Evolutionary conservation across 345 rosid genomes (phyloP).

Genomic region (Arabidopsis arenosa): DNA sequence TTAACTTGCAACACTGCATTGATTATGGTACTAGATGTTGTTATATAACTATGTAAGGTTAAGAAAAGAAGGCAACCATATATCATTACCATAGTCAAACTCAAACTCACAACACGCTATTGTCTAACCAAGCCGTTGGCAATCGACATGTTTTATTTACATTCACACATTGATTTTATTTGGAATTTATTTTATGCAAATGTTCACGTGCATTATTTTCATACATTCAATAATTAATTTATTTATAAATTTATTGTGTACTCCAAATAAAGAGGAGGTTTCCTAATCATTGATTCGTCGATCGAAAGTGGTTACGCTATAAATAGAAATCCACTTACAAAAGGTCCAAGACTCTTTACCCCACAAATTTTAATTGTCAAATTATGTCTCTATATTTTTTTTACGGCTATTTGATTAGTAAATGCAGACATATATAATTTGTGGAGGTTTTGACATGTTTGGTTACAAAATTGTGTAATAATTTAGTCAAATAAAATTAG

Average conservation of each 20-base stretch:
- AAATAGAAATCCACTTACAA: not conserved
- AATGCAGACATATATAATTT: not conserved
- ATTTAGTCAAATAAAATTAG: too few relatives aligned
- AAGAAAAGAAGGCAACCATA: constrained; percentile 28
- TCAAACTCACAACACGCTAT: constrained; percentile 36
- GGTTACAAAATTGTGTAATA: not conserved
- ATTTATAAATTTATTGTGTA: not conserved
- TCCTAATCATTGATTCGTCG: constrained; percentile 8
- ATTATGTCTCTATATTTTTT: not conserved
- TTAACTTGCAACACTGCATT: not conserved
- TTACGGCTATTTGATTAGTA: not conserved
- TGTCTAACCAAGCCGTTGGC: constrained; percentile 44
- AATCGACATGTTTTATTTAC: constrained; percentile 25
- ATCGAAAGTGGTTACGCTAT: constrained; percentile 21
- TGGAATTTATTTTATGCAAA: constrained; percentile 9
- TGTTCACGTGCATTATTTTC: constrained; percentile 13
- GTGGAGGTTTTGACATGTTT: not conserved
- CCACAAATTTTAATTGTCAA: not conserved
- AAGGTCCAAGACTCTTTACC: not conserved
- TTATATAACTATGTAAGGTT: not conserved
- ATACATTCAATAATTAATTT: constrained; percentile 6
- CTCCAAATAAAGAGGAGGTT: constrained; percentile 16
- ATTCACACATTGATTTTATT: not conserved
- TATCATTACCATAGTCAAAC: constrained; percentile 34
- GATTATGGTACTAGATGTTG: constrained; percentile 7